A percentile compares a stretch with the other conserved stretches of the same genome.
These are phyloP conservation scores for Cryptomeria japonica DNA, from an alignment of 75 land plant genomes.

Conservation along the genomic window DNA sequence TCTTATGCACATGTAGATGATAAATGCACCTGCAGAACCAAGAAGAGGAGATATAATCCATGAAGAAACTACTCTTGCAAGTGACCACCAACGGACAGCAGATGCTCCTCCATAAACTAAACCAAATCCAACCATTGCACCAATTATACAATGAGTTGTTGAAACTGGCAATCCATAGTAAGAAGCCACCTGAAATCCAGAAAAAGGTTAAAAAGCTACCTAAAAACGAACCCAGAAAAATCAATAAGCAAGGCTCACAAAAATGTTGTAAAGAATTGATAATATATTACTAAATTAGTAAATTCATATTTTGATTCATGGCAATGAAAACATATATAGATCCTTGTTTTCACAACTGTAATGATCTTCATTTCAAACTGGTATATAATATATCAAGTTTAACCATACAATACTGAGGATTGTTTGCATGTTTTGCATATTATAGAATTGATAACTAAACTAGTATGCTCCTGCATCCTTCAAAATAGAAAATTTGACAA, in stretches of 20 bases:
- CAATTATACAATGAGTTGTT: slow-evolving; percentile 96
- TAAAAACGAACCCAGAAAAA: slow-evolving; percentile 23
- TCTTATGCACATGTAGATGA: slow-evolving; percentile 92
- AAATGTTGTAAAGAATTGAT: background rate
- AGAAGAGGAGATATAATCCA: slow-evolving; percentile 91
- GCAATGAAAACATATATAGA: background rate
- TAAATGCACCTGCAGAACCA: slow-evolving; percentile 77
- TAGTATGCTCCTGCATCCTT: background rate
- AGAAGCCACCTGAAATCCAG: slow-evolving; percentile 76
- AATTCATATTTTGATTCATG: background rate
- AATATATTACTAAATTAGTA: background rate
- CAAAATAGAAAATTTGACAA: background rate
- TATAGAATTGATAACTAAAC: background rate
- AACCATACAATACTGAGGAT: background rate
- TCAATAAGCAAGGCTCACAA: background rate
- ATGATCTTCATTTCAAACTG: background rate
- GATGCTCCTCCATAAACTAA: slow-evolving; percentile 86
- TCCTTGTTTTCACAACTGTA: background rate
- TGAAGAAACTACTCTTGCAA: slow-evolving; percentile 80
- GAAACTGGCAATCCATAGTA: slow-evolving; percentile 98
- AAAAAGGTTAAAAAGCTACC: slow-evolving; percentile 74
- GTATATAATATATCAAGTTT: background rate
- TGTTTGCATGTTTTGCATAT: background rate
- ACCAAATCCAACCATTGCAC: slow-evolving; percentile 95
- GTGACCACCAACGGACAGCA: slow-evolving; percentile 86